These are phyloP conservation scores for Pseudogymnoascus sp. DNA, from an alignment of 2,329 filamentous ascomycete genomes.

Conservation along the genomic window DNA sequence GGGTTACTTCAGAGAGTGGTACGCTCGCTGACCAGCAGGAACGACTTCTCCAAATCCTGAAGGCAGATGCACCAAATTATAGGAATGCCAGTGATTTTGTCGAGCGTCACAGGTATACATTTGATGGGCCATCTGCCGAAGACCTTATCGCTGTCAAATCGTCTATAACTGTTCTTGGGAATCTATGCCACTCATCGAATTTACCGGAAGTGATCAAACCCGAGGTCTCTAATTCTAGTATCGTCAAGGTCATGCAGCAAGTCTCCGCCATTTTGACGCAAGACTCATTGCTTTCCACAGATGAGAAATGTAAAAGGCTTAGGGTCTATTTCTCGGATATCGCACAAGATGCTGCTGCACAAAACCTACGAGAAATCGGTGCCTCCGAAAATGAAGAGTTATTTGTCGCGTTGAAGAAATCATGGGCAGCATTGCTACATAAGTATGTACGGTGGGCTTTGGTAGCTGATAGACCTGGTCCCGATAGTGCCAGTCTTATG, in stretches of 20 bases:
- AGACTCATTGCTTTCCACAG: slow-evolving; percentile 19
- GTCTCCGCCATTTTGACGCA: slow-evolving; percentile 8
- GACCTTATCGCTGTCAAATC: slow-evolving; percentile 16
- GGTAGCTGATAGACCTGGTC: slow-evolving; percentile 44
- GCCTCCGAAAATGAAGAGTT: not conserved
- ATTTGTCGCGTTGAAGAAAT: slow-evolving; percentile 18
- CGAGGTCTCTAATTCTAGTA: not conserved
- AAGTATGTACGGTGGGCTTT: slow-evolving; percentile 51
- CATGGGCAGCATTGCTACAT: slow-evolving; percentile 42
- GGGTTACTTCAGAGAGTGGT: not conserved
- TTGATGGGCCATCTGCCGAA: slow-evolving; percentile 32
- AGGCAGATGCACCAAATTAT: slow-evolving; percentile 50
- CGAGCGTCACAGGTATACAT: slow-evolving; percentile 51
- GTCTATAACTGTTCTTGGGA: slow-evolving; percentile 12
- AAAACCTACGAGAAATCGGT: slow-evolving; percentile 18
- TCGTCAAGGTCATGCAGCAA: slow-evolving; percentile 13
- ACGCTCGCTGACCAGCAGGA: not conserved
- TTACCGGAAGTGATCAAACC: slow-evolving; percentile 7
- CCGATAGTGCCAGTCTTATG: slow-evolving; percentile 47
- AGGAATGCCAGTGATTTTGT: slow-evolving; percentile 49
- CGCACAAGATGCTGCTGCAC: slow-evolving; percentile 10
- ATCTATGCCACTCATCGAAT: slow-evolving; percentile 5
- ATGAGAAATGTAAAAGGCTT: slow-evolving; percentile 12
- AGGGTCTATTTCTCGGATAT: slow-evolving; percentile 15
- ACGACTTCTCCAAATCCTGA: not conserved